Conservation (phyloP, 768 basidiomycete species). For the Panaeolus papilionaceus region DNA sequence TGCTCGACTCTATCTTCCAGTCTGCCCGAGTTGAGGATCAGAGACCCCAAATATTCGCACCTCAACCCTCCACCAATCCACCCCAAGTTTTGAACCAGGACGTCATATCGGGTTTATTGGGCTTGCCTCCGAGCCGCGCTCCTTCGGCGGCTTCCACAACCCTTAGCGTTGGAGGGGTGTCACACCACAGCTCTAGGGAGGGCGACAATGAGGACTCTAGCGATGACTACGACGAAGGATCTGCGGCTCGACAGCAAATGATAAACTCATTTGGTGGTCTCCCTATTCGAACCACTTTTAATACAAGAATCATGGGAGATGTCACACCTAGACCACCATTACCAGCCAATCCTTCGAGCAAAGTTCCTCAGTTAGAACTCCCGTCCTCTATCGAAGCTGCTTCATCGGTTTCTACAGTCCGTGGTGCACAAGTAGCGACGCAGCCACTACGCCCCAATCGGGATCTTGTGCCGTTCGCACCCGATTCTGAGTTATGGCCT, state of each 20-base stretch:
- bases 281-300: background rate
- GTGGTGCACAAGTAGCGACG: slow-evolving; percentile 18
- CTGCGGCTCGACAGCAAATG: background rate
- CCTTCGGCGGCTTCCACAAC: slow-evolving; percentile 45
- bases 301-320: slow-evolving; percentile 50
- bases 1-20: slow-evolving; percentile 77
- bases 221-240: slow-evolving; percentile 28
- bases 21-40: slow-evolving; percentile 49
- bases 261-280: background rate
- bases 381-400: slow-evolving; percentile 30
- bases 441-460: slow-evolving; percentile 37
- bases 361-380: slow-evolving; percentile 19
- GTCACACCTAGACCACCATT: slow-evolving; percentile 57
- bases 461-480: slow-evolving; percentile 63
- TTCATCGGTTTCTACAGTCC: slow-evolving; percentile 30
- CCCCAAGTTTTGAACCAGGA: slow-evolving; percentile 77
- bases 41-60: slow-evolving; percentile 25
- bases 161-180: slow-evolving; percentile 35
- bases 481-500: slow-evolving; percentile 76
- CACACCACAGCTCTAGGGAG: slow-evolving; percentile 55
- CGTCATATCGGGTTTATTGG: slow-evolving; percentile 70
- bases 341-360: slow-evolving; percentile 22
- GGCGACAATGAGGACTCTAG: slow-evolving; percentile 63
- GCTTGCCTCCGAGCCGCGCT: slow-evolving; percentile 52
- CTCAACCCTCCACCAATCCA: slow-evolving; percentile 45